Evolutionary conservation across 768 basidiomycete genomes (phyloP), one percentile per base, ranked within the genome.

Genomic region (Thelephora ganbajun): DNA sequence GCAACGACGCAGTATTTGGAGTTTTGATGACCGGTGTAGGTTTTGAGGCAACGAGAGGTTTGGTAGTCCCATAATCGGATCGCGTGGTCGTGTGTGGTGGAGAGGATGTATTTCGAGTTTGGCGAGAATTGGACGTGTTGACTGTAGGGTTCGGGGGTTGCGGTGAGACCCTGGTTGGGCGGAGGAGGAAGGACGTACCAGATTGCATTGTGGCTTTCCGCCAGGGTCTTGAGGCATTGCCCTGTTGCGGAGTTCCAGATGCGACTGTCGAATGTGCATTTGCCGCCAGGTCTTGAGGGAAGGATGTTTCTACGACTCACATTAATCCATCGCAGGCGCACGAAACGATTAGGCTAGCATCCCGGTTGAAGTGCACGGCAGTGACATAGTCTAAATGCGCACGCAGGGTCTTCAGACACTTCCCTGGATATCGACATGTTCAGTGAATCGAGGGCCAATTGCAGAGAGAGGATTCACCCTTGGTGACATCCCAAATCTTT

Each of bases 11-110:
- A 92, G 57, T 80, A 94, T 60, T 83, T 84, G 20, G 78, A 67
- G 63, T 92, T 94, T 13, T 67, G 66, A 59, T 94, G 91, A 1
- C 91, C 89, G 4, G 68, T 70, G 63, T 92, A 91, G 1, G 92
- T 91, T 65, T 97, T 97, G 19, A 98, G 66, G 54, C 87, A 88
- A 47, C 86, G 81, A 0, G 87, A 83, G 0, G 83, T 84, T 52
- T 93, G 88, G 61, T 91, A 94, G 58, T 96, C 89, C 92, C 94
- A 97, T 3, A 99, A 69, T 1, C 94, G 81, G 53, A 97, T 89
- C 0, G 85, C 83, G 49, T 82, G 89, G 58, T 97, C 92, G 58
- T 97, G 84, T 0, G 94, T 88, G 0, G 91, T 88, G 1, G 91
- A 91, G 45, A 99, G 73, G 46, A 99, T 84, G 64, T 90, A 93